Percentiles rank a stretch among this genome's conserved stretches.
phyloP scores from a whole-genome alignment of 306 rosid species.

The Mimosa pudica region DNA sequence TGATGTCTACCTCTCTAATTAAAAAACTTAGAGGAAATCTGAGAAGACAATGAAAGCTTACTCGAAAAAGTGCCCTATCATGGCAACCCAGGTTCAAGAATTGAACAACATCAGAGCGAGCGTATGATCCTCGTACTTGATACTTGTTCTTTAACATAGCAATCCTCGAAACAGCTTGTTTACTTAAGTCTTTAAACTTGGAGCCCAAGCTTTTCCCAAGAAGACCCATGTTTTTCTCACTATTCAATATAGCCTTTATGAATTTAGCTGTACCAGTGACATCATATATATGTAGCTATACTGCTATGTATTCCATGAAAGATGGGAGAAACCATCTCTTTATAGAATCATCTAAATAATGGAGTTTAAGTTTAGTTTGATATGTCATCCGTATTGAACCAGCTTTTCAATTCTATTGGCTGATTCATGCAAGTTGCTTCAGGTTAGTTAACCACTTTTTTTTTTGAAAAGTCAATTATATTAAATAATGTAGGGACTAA shows the following conservation, averaged over 20 bases:
- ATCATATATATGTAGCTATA: not conserved
- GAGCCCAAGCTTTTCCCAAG: slow-evolving; percentile 52
- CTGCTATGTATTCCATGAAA: not conserved
- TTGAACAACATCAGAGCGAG: slow-evolving; percentile 54
- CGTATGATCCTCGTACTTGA: slow-evolving; percentile 50
- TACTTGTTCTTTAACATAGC: slow-evolving; percentile 58
- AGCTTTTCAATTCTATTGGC: not conserved
- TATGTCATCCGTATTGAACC: not conserved
- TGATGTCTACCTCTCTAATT: too few relatives aligned
- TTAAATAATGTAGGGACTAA: not conserved
- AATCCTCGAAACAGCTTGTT: slow-evolving; percentile 55
- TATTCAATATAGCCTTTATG: not conserved
- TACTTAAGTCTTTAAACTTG: slow-evolving; percentile 48
- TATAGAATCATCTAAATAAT: not conserved
- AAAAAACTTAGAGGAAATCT: not conserved
- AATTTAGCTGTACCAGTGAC: not conserved
- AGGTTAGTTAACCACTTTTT: not conserved
- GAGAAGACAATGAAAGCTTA: slow-evolving; percentile 2
- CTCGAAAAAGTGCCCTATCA: slow-evolving; percentile 66
- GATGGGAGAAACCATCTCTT: not conserved
- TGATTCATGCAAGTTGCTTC: not conserved
- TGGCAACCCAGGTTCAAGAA: slow-evolving; percentile 63
- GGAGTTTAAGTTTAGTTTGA: not conserved
- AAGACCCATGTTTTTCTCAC: slow-evolving; percentile 54
- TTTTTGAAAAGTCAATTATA: not conserved